Conservation (phyloP, 106 monocot genomes). For the Platanthera guangdongensis region DNA sequence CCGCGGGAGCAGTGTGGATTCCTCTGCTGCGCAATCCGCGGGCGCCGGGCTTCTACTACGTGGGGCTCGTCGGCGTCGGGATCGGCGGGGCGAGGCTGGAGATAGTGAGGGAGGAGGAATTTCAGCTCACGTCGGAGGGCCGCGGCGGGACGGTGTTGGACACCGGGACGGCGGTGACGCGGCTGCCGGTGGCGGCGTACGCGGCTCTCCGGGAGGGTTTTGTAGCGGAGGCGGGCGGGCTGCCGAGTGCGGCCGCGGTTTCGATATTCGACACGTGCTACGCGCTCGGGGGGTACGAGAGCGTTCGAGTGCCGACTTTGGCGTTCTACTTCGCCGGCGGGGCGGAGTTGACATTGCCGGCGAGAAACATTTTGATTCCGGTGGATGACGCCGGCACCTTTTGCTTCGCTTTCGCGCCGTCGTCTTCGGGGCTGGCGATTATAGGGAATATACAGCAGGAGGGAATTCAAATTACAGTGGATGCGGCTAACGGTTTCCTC, state of each 20-base stretch:
- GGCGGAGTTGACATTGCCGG: conserved; percentile 60
- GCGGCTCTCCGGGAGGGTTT: conserved; percentile 37
- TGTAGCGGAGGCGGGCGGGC: conserved; percentile 15
- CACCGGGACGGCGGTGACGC: conserved; percentile 68
- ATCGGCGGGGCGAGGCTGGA: conserved; percentile 41
- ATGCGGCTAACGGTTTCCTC: conserved; percentile 48
- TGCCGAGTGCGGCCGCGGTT: conserved; percentile 45
- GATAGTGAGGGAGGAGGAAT: conserved; percentile 22
- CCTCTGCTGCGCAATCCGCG: conserved; percentile 53
- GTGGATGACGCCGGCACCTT: conserved; percentile 51
- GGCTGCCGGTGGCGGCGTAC: conserved; percentile 53
- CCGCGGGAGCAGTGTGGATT: conserved; percentile 68
- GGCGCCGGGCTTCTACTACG: conserved; percentile 73
- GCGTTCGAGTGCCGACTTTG: conserved; percentile 73
- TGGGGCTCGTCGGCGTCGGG: conserved; percentile 55
- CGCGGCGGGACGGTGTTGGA: conserved; percentile 57
- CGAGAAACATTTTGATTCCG: conserved; percentile 59
- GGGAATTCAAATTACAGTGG: conserved; percentile 76
- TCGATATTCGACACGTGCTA: conserved; percentile 82
- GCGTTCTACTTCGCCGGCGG: conserved; percentile 56
- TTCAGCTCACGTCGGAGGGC: conserved; percentile 35
- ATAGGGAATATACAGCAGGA: conserved; percentile 79
- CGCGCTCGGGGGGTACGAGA: conserved; percentile 42
- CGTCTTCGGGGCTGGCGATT: conserved; percentile 35
- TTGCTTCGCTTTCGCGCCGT: conserved; percentile 67